Conservation (phyloP, 1,284 basidiomycete species). For the Heterobasidion parviporum region DNA sequence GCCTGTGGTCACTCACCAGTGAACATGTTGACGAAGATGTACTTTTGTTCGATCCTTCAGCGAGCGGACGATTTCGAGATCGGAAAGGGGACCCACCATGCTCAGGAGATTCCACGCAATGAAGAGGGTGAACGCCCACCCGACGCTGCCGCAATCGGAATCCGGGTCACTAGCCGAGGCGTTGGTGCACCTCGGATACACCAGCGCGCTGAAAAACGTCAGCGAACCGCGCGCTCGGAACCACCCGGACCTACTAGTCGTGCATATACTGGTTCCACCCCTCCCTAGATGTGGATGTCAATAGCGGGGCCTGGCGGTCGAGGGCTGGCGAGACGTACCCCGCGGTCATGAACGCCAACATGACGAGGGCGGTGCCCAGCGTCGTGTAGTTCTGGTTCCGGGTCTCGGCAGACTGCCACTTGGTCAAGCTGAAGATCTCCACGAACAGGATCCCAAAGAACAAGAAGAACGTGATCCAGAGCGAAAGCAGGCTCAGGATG, state of each 20-base stretch:
- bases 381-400: slow-evolving; percentile 78
- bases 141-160: slow-evolving; percentile 85
- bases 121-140: slow-evolving; percentile 85
- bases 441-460: slow-evolving; percentile 89
- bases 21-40: slow-evolving; percentile 94
- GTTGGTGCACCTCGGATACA: slow-evolving; percentile 82
- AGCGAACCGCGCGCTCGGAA: slow-evolving; percentile 2
- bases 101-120: slow-evolving; percentile 96
- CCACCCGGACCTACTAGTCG: slow-evolving; percentile 59
- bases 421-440: slow-evolving; percentile 91
- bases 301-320: neutral
- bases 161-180: slow-evolving; percentile 35
- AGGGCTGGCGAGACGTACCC: slow-evolving; percentile 35
- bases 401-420: slow-evolving; percentile 72
- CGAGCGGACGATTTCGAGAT: neutral
- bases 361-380: slow-evolving; percentile 76
- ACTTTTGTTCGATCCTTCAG: slow-evolving; percentile 37
- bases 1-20: slow-evolving; percentile 45
- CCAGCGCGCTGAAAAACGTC: slow-evolving; percentile 45
- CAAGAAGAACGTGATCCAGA: slow-evolving; percentile 91
- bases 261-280: slow-evolving; percentile 97
- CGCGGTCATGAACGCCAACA: slow-evolving; percentile 76
- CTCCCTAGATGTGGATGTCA: slow-evolving; percentile 43
- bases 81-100: slow-evolving; percentile 60
- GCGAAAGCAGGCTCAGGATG: slow-evolving; percentile 77